Percentiles rank a stretch among this genome's conserved stretches.
These are phyloP conservation scores for Aspergillus ochraceoroseus DNA, from an alignment of 2,329 filamentous ascomycete species.

Conservation along the genomic window DNA sequence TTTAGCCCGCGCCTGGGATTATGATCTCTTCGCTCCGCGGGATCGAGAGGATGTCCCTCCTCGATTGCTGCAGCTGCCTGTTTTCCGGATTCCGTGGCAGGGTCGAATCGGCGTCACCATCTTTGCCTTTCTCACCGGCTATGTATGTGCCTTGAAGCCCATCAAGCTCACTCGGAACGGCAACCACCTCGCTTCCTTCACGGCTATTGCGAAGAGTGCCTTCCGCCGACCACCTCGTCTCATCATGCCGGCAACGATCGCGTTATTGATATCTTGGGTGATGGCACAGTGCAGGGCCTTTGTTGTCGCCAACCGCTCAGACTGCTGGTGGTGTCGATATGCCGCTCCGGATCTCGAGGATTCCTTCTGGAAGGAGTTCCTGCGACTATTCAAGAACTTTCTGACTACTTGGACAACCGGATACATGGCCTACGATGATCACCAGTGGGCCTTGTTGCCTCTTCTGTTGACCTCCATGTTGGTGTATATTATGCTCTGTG, in stretches of 20 bases:
- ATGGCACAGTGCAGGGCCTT: slow-evolving; percentile 50
- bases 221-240: slow-evolving; percentile 52
- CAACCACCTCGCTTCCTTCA: slow-evolving; percentile 44
- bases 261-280: slow-evolving; percentile 49
- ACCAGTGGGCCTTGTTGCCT: slow-evolving; percentile 53
- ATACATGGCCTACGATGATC: slow-evolving; percentile 51
- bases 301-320: slow-evolving; percentile 45
- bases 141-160: slow-evolving; percentile 54
- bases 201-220: slow-evolving; percentile 50
- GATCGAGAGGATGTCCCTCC: slow-evolving; percentile 42
- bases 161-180: slow-evolving; percentile 48
- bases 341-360: slow-evolving; percentile 46
- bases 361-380: slow-evolving; percentile 44
- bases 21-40: slow-evolving; percentile 48
- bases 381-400: slow-evolving; percentile 45
- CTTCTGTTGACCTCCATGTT: slow-evolving; percentile 50
- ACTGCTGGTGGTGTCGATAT: slow-evolving; percentile 51
- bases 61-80: slow-evolving; percentile 48
- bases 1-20: slow-evolving; percentile 50
- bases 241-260: slow-evolving; percentile 51
- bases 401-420: slow-evolving; percentile 49
- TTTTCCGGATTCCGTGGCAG: slow-evolving; percentile 54
- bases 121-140: slow-evolving; percentile 54
- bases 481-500: slow-evolving; percentile 48
- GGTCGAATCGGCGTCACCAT: slow-evolving; percentile 53